A percentile compares a stretch with the other conserved stretches of the same genome.
Conservation (phyloP, 768 basidiomycete species). For the Peribolospora kevripleyi region DNA sequence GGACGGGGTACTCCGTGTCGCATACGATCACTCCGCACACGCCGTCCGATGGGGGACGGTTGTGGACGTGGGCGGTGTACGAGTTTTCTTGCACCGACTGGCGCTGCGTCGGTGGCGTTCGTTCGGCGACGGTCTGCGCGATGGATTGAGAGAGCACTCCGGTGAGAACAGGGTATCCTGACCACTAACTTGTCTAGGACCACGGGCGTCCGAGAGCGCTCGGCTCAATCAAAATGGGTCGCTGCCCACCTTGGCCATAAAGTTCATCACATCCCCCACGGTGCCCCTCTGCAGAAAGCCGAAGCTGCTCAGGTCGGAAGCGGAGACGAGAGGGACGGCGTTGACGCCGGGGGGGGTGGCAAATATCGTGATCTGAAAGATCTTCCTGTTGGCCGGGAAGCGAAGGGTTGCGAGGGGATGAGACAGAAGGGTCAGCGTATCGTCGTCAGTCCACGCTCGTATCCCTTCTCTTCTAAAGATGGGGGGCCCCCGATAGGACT, state of each 20-base stretch:
- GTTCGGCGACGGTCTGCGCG: conserved; percentile 35
- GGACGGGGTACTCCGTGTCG: conserved; percentile 85
- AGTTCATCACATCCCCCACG: conserved; percentile 74
- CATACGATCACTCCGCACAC: conserved; percentile 47
- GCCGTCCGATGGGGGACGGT: conserved; percentile 60
- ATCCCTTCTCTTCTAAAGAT: no score
- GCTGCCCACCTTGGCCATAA: conserved; percentile 36
- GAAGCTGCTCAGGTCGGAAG: conserved; percentile 66
- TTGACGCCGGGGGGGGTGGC: conserved; percentile 1
- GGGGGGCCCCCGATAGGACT: no score
- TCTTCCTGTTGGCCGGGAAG: conserved; percentile 1
- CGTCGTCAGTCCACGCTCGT: neutral
- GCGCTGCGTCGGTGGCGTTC: conserved; percentile 57
- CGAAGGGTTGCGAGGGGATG: no score
- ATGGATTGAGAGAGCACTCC: neutral
- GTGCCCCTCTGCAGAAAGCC: conserved; percentile 70
- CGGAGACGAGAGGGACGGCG: conserved; percentile 31
- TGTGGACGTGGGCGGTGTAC: conserved; percentile 82
- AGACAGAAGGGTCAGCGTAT: no score
- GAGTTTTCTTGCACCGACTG: conserved; percentile 85
- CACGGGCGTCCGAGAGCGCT: neutral
- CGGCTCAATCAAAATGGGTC: neutral
- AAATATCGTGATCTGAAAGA: conserved; percentile 6
- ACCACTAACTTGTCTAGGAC: neutral
- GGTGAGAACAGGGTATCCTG: neutral